Percentiles rank a stretch among this genome's conserved stretches.
phyloP scores from a whole-genome alignment of 495 filamentous ascomycete genomes.

The Annulohypoxylon moriforme region DNA sequence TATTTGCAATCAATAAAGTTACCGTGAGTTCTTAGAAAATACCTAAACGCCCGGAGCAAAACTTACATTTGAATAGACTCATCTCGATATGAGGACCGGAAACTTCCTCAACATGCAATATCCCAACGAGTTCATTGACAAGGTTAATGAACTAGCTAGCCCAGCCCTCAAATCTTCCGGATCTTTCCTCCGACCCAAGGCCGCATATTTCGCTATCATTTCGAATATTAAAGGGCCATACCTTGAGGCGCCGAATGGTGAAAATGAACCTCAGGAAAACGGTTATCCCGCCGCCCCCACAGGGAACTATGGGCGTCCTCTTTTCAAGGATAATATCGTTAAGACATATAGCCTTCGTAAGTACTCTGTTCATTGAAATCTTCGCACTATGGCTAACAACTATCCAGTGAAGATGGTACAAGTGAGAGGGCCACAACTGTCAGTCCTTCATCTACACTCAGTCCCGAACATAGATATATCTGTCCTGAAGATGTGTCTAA shows the following conservation, averaged over 20 bases:
- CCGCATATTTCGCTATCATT: neutral
- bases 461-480: conserved; percentile 21
- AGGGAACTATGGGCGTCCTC: neutral
- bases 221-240: conserved; percentile 10
- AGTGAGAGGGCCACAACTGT: conserved; percentile 19
- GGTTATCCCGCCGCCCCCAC: conserved; percentile 15
- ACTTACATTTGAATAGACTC: conserved; percentile 28
- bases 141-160: neutral
- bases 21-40: conserved; percentile 3
- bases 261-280: neutral
- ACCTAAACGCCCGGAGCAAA: neutral
- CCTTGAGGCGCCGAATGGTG: neutral
- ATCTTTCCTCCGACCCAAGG: neutral
- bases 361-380: neutral
- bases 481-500: conserved; percentile 20
- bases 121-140: conserved; percentile 7
- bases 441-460: conserved; percentile 33
- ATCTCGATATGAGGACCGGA: neutral
- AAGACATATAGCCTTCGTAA: conserved; percentile 11
- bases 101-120: conserved; percentile 22
- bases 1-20: conserved; percentile 12
- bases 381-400: conserved; percentile 18
- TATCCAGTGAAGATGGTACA: conserved; percentile 25
- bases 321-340: neutral
- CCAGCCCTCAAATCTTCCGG: neutral